These are phyloP conservation scores for Saksenaea vasiformis DNA, from an alignment of 371 early-diverging fungal species.

Conservation along the genomic window DNA sequence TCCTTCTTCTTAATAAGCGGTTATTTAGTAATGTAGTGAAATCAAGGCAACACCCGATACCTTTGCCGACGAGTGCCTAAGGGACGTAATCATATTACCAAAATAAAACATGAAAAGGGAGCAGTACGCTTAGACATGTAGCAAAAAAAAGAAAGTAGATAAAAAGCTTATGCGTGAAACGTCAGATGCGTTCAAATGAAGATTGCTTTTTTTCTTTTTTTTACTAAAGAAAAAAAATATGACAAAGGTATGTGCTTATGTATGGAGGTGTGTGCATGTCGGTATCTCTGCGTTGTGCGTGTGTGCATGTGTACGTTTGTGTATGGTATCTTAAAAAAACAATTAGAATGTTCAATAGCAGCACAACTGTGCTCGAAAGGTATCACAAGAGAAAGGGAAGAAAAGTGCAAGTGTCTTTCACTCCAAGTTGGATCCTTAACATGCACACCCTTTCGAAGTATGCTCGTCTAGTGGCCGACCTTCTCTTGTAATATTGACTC, in stretches of 20 bases:
- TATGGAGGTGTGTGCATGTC: too few relatives aligned
- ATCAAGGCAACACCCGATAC: not conserved
- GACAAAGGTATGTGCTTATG: too few relatives aligned
- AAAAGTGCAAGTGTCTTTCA: too few relatives aligned
- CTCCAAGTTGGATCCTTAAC: slow-evolving; percentile 14
- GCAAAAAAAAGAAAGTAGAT: not conserved
- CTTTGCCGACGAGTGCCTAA: not conserved
- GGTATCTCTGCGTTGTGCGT: too few relatives aligned
- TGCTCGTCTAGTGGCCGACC: slow-evolving; percentile 19
- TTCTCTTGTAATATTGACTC: slow-evolving; percentile 33
- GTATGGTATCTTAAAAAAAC: too few relatives aligned
- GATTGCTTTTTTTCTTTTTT: not conserved
- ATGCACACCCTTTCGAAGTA: slow-evolving; percentile 31
- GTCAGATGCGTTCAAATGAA: not conserved
- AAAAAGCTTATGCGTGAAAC: not conserved
- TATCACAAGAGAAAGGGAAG: not conserved
- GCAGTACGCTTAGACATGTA: too few relatives aligned
- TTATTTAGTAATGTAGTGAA: not conserved
- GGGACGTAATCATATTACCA: not conserved
- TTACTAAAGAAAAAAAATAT: too few relatives aligned
- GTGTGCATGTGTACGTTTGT: too few relatives aligned
- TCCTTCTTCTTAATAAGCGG: not conserved
- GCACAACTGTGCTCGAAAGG: not conserved
- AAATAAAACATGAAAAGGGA: not conserved
- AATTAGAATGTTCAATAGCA: too few relatives aligned